These are phyloP conservation scores for Leishmania aethiopica DNA, from an alignment of 208 protist species.

Conservation along the genomic window DNA sequence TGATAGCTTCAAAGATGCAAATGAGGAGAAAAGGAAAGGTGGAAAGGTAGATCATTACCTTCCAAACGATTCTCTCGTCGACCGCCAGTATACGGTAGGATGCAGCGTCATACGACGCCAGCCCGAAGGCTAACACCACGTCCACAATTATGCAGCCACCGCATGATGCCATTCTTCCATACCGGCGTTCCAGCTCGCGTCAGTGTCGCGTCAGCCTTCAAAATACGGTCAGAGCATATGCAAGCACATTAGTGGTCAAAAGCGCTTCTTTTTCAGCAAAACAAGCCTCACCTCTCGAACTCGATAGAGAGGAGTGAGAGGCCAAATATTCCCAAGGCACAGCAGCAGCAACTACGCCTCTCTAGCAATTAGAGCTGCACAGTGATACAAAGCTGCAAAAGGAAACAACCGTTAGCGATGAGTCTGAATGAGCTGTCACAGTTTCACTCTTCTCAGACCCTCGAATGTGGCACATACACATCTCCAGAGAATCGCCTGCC, in stretches of 20 bases:
- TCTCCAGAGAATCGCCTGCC: not conserved
- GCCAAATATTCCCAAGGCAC: not conserved
- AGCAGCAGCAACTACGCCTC: not conserved
- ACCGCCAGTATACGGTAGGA: not conserved
- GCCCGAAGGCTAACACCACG: not conserved
- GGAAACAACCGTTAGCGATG: not conserved
- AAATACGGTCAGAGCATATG: not conserved
- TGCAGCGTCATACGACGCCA: not conserved
- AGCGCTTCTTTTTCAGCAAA: not conserved
- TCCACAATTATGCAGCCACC: not conserved
- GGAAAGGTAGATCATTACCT: not conserved
- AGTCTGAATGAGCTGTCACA: not conserved
- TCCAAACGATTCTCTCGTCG: not conserved
- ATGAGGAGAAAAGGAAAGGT: not conserved
- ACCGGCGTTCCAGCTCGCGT: not conserved
- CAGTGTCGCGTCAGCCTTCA: not conserved
- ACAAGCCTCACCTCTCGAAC: not conserved
- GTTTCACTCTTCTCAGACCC: not conserved
- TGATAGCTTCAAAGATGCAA: not conserved
- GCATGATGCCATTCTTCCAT: too few relatives aligned
- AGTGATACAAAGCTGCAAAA: not conserved
- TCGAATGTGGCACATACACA: not conserved
- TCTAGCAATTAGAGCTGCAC: not conserved
- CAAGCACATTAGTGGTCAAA: not conserved
- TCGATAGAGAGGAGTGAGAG: not conserved